These are phyloP conservation scores for Blepharisma japonicum DNA, from an alignment of 73 alveolate species.

Conservation along the genomic window DNA sequence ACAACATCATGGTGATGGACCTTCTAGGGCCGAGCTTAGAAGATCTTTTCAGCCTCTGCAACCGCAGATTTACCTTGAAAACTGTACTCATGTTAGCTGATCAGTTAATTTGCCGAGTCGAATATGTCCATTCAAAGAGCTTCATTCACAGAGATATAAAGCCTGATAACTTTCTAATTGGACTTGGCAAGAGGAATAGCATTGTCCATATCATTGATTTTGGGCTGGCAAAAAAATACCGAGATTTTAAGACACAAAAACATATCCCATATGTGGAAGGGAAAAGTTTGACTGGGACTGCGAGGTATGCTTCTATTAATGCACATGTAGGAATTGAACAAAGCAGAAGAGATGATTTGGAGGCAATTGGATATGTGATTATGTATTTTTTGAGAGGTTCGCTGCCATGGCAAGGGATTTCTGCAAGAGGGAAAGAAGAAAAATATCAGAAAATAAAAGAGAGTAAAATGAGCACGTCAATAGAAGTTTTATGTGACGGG, in stretches of 20 bases:
- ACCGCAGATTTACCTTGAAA: conserved; percentile 71
- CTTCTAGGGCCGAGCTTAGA: conserved; percentile 85
- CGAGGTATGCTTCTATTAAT: conserved; percentile 62
- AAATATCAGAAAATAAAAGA: conserved; percentile 68
- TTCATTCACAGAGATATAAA: conserved; percentile 81
- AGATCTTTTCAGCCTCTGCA: conserved; percentile 68
- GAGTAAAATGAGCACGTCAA: conserved; percentile 67
- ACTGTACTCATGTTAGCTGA: conserved; percentile 81
- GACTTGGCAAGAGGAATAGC: conserved; percentile 52
- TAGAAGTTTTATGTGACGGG: conserved; percentile 77
- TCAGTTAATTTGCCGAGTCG: conserved; percentile 71
- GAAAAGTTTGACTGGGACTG: conserved; percentile 77
- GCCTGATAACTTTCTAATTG: conserved; percentile 83
- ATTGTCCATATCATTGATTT: conserved; percentile 58
- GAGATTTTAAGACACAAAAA: conserved; percentile 65
- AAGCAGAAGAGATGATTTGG: conserved; percentile 81
- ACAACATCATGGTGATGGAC: conserved; percentile 86
- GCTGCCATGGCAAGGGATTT: conserved; percentile 87
- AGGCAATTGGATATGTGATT: conserved; percentile 72
- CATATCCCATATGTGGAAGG: conserved; percentile 81
- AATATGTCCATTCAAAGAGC: conserved; percentile 68
- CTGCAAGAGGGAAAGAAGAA: conserved; percentile 67
- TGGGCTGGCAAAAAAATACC: conserved; percentile 60
- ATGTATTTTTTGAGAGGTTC: conserved; percentile 79
- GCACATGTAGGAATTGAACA: conserved; percentile 72